These are phyloP conservation scores for Chaetomium olivaceum DNA, from an alignment of 2,329 filamentous ascomycete species.

Conservation along the genomic window DNA sequence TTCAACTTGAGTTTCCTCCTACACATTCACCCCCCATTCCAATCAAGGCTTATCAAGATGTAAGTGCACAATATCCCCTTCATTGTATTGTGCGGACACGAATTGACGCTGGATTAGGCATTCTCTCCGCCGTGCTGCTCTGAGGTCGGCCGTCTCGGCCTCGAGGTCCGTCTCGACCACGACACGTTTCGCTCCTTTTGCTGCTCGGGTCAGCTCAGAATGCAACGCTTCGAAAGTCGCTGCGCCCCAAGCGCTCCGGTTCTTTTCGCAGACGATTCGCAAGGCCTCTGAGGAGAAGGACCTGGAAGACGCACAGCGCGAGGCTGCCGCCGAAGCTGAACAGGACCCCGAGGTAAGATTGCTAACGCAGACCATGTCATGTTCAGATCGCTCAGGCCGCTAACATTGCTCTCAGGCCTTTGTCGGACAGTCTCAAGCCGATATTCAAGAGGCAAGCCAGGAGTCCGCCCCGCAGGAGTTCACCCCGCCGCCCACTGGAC, in stretches of 20 bases:
- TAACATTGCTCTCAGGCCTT: constrained; percentile 13
- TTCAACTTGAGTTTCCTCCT: neutral
- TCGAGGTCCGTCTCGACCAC: constrained; percentile 33
- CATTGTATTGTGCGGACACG: neutral
- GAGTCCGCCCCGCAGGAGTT: neutral
- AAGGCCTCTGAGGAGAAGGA: constrained; percentile 25
- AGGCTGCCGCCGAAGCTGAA: constrained; percentile 4
- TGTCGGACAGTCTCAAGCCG: constrained; percentile 15
- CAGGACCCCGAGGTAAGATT: constrained; percentile 19
- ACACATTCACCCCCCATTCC: neutral
- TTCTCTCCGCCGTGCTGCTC: constrained; percentile 38
- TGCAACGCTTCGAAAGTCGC: constrained; percentile 18
- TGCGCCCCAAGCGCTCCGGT: constrained; percentile 31
- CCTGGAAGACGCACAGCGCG: constrained; percentile 19
- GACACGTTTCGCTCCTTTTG: constrained; percentile 31
- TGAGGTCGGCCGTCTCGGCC: constrained; percentile 38
- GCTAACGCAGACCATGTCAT: neutral
- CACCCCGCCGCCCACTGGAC: neutral
- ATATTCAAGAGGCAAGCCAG: constrained; percentile 27
- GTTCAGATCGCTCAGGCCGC: neutral
- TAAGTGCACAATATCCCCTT: neutral
- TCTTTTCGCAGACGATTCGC: constrained; percentile 38
- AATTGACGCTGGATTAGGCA: constrained; percentile 33
- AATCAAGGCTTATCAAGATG: neutral
- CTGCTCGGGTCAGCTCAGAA: constrained; percentile 20